These are phyloP conservation scores for Neopestalotiopsis sp. DNA, from an alignment of 2,329 filamentous ascomycete genomes.

Conservation along the genomic window DNA sequence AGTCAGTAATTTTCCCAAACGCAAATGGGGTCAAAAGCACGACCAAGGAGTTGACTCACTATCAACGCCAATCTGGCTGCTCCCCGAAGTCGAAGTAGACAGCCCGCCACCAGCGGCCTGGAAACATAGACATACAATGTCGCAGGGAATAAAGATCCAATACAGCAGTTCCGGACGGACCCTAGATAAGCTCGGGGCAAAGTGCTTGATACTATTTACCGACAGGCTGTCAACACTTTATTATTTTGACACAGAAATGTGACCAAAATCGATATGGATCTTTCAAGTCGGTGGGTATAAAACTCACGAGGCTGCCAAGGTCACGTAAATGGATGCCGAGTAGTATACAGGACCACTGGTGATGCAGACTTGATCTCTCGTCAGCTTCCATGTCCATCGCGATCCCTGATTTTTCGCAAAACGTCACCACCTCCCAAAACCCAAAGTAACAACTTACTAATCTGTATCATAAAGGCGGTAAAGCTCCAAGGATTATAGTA, in stretches of 20 bases:
- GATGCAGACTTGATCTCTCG: slow-evolving; percentile 57
- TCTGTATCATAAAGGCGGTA: slow-evolving; percentile 69
- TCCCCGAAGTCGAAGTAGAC: slow-evolving; percentile 49
- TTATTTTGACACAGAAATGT: no score
- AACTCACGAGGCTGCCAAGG: slow-evolving; percentile 51
- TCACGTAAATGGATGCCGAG: slow-evolving; percentile 71
- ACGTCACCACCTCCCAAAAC: background rate
- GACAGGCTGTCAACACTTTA: background rate
- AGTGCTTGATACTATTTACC: slow-evolving; percentile 43
- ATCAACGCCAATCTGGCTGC: slow-evolving; percentile 53
- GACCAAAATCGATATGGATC: no score
- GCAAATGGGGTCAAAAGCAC: background rate
- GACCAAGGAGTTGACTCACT: slow-evolving; percentile 15
- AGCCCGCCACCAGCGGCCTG: slow-evolving; percentile 49
- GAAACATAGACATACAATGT: slow-evolving; percentile 48
- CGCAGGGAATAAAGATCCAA: slow-evolving; percentile 43
- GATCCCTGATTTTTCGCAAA: background rate
- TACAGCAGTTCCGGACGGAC: slow-evolving; percentile 35
- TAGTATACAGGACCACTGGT: slow-evolving; percentile 62
- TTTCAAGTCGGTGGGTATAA: background rate
- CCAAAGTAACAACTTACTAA: slow-evolving; percentile 46
- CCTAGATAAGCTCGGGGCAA: slow-evolving; percentile 33
- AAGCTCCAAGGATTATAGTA: slow-evolving; percentile 64
- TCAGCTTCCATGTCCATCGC: background rate
- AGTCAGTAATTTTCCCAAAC: background rate